Percentiles rank a stretch among this genome's conserved stretches.
Evolutionary conservation across 106 monocot species (phyloP).

Genomic region (Allium cepa): DNA sequence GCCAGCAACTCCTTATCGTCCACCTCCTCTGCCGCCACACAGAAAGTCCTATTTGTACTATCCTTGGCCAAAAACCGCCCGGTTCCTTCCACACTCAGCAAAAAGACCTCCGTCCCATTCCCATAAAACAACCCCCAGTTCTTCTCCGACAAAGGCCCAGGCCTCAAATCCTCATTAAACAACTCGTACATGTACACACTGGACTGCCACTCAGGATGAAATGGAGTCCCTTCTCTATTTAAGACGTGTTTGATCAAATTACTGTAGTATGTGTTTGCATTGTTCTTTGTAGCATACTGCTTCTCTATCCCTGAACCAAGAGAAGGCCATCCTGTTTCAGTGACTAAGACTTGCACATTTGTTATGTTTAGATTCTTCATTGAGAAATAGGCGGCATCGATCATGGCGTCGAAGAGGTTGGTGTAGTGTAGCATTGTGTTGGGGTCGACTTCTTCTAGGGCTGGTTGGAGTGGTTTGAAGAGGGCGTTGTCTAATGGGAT

Average conservation of each 20-base stretch:
- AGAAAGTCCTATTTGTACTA: conserved; percentile 74
- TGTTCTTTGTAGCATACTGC: conserved; percentile 63
- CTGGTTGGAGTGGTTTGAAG: conserved; percentile 63
- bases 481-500: conserved; percentile 80
- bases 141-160: conserved; percentile 65
- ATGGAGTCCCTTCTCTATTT: conserved; percentile 61
- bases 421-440: conserved; percentile 94
- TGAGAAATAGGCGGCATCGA: conserved; percentile 79
- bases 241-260: conserved; percentile 79
- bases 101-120: conserved; percentile 62
- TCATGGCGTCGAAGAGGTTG: conserved; percentile 85
- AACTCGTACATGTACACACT: conserved; percentile 87
- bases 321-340: conserved; percentile 94
- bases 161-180: conserved; percentile 73
- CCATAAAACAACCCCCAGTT: conserved; percentile 89
- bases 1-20: conserved; percentile 61
- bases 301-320: conserved; percentile 37
- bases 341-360: conserved; percentile 47
- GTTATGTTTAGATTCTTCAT: conserved; percentile 62
- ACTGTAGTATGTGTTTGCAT: conserved; percentile 75
- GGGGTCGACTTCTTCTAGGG: conserved; percentile 77
- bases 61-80: conserved; percentile 87
- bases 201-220: conserved; percentile 54
- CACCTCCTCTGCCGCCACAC: conserved; percentile 55
- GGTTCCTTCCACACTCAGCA: conserved; percentile 62